A percentile compares a stretch with the other conserved stretches of the same genome.
Conservation (phyloP, 2,329 filamentous ascomycete species). For the Cercospora sp. region DNA sequence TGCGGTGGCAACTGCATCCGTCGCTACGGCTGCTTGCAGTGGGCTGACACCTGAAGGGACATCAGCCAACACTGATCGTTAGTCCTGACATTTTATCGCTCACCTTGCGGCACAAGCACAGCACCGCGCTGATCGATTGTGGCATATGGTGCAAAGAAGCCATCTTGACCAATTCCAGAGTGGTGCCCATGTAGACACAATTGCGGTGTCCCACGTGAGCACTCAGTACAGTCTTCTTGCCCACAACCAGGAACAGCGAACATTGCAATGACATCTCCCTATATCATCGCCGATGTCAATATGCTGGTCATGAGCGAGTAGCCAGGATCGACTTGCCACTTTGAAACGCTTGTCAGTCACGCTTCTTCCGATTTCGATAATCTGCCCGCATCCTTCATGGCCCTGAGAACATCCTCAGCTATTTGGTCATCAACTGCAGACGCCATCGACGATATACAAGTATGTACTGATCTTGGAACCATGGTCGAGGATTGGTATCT, state of each 20-base stretch:
- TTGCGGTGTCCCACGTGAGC: not conserved
- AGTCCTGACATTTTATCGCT: too few relatives aligned
- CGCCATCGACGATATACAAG: not conserved
- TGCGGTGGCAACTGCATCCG: not conserved
- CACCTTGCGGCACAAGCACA: not conserved
- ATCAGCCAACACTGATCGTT: too few relatives aligned
- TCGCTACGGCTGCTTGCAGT: not conserved
- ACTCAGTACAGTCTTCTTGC: not conserved
- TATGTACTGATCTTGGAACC: not conserved
- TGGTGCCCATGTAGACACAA: not conserved
- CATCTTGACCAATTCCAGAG: not conserved
- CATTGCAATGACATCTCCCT: not conserved
- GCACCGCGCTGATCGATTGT: not conserved
- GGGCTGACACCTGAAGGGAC: not conserved
- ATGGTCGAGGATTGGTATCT: not conserved
- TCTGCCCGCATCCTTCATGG: not conserved
- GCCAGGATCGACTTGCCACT: not conserved
- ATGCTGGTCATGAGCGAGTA: not conserved
- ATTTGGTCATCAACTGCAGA: not conserved
- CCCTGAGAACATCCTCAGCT: not conserved
- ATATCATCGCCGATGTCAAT: not conserved
- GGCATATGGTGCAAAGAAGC: not conserved
- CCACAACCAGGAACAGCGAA: not conserved
- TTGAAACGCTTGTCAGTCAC: not conserved
- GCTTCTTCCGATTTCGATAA: not conserved